Evolutionary conservation across 2,329 filamentous ascomycete genomes (phyloP).

Genomic region (Arthrobotrys iridis): DNA sequence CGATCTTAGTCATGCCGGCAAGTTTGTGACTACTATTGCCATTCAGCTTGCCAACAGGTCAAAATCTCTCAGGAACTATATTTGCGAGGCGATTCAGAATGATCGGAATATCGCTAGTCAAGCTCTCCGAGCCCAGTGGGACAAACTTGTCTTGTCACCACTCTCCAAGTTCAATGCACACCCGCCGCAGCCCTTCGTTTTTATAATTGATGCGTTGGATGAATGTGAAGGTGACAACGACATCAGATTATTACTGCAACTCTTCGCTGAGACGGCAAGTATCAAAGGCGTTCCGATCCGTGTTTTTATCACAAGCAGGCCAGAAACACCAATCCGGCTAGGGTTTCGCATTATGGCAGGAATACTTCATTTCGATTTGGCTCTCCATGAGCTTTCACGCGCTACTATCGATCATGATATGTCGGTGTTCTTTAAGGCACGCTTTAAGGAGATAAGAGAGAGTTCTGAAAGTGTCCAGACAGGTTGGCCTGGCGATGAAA

Average conservation of each 20-base stretch:
- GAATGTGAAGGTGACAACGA: conserved; percentile 10
- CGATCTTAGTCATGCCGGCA: not conserved
- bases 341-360: not conserved
- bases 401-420: conserved; percentile 7
- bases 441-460: not conserved
- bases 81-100: not conserved
- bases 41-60: not conserved
- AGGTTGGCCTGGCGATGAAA: not conserved
- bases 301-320: conserved; percentile 6
- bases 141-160: not conserved
- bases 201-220: conserved; percentile 21
- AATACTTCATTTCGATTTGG: not conserved
- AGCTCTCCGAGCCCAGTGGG: not conserved
- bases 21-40: conserved; percentile 13
- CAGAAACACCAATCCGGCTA: not conserved
- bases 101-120: not conserved
- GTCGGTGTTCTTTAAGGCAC: not conserved
- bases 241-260: not conserved
- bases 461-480: not conserved
- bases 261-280: not conserved
- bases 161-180: not conserved
- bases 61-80: not conserved
- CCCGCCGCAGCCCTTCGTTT: not conserved
- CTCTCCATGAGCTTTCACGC: conserved; percentile 5
- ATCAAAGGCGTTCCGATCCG: not conserved